Conservation (phyloP, 2,329 filamentous ascomycete species). For the Fusarium floridanum region DNA sequence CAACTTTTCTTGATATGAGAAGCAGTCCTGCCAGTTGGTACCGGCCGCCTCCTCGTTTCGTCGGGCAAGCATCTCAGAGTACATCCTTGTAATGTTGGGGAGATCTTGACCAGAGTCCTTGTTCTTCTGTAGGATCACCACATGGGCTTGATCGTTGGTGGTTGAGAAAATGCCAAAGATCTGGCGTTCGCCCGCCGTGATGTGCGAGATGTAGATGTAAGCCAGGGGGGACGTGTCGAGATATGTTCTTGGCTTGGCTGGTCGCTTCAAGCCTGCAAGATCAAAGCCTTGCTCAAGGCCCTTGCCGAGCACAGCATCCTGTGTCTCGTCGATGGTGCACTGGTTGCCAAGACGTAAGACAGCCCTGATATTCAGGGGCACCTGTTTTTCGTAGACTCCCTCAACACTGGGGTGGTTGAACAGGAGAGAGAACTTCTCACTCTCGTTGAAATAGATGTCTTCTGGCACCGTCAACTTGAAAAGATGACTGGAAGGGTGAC, state of each 20-base stretch:
- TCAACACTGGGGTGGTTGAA: slow-evolving; percentile 96
- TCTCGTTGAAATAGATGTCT: slow-evolving; percentile 86
- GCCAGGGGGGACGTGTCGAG: slow-evolving; percentile 80
- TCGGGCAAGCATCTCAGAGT: slow-evolving; percentile 79
- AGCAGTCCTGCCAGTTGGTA: slow-evolving; percentile 81
- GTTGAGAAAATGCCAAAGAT: slow-evolving; percentile 96
- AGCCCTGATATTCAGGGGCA: slow-evolving; percentile 88
- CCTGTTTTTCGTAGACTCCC: slow-evolving; percentile 94
- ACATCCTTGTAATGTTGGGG: slow-evolving; percentile 91
- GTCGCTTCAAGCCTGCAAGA: slow-evolving; percentile 78
- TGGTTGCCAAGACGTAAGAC: slow-evolving; percentile 90
- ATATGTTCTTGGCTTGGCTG: slow-evolving; percentile 75
- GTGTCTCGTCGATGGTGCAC: slow-evolving; percentile 92
- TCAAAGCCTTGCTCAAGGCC: slow-evolving; percentile 96
- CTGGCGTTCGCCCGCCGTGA: slow-evolving; percentile 89
- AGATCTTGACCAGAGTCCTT: slow-evolving; percentile 84
- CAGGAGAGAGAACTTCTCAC: slow-evolving; percentile 83
- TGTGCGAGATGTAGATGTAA: slow-evolving; percentile 94
- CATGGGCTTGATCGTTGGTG: slow-evolving; percentile 80
- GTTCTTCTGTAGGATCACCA: slow-evolving; percentile 87
- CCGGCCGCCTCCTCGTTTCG: slow-evolving; percentile 75
- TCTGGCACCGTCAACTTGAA: slow-evolving; percentile 95
- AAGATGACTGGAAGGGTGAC: slow-evolving; percentile 91
- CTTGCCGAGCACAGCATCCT: slow-evolving; percentile 90
- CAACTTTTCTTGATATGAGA: slow-evolving; percentile 88